Percentiles rank a stretch among this genome's conserved stretches.
These are phyloP conservation scores for Puccinia coronata DNA, from an alignment of 1,284 basidiomycete species.

Conservation along the genomic window DNA sequence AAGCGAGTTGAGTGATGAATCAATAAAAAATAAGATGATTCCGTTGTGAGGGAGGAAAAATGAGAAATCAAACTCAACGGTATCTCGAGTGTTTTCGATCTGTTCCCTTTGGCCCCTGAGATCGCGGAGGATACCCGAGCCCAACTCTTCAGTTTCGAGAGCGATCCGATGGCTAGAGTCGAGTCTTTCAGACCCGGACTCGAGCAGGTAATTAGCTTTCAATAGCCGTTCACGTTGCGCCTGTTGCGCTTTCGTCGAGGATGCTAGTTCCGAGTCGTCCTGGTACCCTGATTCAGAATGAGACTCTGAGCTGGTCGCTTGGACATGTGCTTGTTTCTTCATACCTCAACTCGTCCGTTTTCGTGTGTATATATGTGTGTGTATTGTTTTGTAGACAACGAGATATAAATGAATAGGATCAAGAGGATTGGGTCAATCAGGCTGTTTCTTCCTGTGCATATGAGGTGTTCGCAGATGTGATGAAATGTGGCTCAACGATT, in stretches of 20 bases:
- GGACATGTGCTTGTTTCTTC: conserved; percentile 71
- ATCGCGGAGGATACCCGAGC: conserved; percentile 85
- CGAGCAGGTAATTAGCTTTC: conserved; percentile 60
- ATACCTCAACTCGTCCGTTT: conserved; percentile 71
- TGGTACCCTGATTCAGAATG: background rate
- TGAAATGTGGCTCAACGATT: conserved; percentile 60
- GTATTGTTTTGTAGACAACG: conserved; percentile 61
- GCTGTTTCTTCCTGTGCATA: background rate
- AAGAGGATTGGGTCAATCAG: background rate
- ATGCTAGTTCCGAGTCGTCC: background rate
- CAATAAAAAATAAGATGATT: no score
- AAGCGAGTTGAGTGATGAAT: no score
- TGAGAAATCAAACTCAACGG: conserved; percentile 63
- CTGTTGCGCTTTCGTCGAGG: conserved; percentile 2
- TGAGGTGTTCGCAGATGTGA: background rate
- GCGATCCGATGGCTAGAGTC: conserved; percentile 90
- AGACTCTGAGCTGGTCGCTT: conserved; percentile 11
- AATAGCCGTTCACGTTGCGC: conserved; percentile 61
- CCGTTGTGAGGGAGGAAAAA: background rate
- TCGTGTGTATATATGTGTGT: conserved; percentile 72
- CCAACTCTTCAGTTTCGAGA: conserved; percentile 92
- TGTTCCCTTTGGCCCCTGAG: conserved; percentile 87
- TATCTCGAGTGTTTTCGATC: conserved; percentile 89
- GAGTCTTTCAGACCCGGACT: conserved; percentile 66
- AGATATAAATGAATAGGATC: background rate